Base-by-base conservation (phyloP, 148 eudicot genomes). In the Beta vulgaris region DNA sequence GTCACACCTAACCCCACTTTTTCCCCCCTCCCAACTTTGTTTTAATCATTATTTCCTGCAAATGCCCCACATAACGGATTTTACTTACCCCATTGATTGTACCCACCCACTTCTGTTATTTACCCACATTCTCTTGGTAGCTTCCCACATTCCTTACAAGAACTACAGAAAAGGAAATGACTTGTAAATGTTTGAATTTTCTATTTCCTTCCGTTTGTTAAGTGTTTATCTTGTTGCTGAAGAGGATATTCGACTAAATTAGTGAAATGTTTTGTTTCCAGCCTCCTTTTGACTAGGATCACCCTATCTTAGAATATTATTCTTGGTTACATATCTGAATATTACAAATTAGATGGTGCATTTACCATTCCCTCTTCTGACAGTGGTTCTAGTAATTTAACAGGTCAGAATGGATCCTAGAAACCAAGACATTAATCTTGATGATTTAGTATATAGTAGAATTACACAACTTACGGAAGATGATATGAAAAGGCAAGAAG, bases 371-470 rank as follows among this genome's bases (percentile, higher is more conserved):
- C 63, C 48, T 70, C 49, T 40, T 39, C 40, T 61, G 58, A 49
- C 69, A 70, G 29, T 73, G 63, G 39, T 73, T 75, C 36, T 76
- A 68, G 59, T 74, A 34, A 71, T 76, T 28, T 77, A 23, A 67
- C 91, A 95, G 97, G 97, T 91, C 75, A 84, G 99, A 72, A 89
- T 95, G 91, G 97, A 95, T 82, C 99, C 99, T 75, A 84, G 93
- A 78, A 92, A 92, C 84, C 88, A 83, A 75, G 98, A 91, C 28
- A 68, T 83, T 53, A 88, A 95, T 86, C 90, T 92, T 70, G 92
- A 95, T 13, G 87, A 89, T 75, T 83, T 92, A 40, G 91, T 88
- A 84, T 85, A 88, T 87, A 87, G 88, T 54, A 79, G 36, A 78
- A 72, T 88, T 68, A 55, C 85, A 58, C 81, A 73, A 71, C 89